These are phyloP conservation scores for Pestalotiopsis sp. DNA, from an alignment of 2,329 filamentous ascomycete species.

Conservation along the genomic window DNA sequence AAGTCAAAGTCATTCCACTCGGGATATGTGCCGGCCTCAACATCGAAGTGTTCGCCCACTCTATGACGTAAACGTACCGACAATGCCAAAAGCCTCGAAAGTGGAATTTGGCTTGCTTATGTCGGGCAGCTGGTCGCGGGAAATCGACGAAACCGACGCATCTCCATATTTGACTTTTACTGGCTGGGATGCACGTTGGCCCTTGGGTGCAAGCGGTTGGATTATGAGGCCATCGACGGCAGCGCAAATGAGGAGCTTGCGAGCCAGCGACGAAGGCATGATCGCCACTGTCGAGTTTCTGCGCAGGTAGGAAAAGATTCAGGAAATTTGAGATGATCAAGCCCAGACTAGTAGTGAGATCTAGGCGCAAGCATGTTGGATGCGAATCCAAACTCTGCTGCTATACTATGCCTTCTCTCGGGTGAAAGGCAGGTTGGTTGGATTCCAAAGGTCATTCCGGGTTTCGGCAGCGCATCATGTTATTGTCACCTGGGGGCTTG, in stretches of 20 bases:
- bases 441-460: not conserved
- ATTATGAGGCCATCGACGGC: conserved; percentile 82
- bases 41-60: not conserved
- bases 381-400: not conserved
- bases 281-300: not conserved
- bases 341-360: not conserved
- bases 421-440: not conserved
- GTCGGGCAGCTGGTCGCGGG: conserved; percentile 49
- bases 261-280: conserved; percentile 52
- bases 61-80: conserved; percentile 44
- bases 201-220: conserved; percentile 65
- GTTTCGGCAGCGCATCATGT: not conserved
- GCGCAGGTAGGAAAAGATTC: not conserved
- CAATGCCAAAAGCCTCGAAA: conserved; percentile 62
- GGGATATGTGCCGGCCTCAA: not conserved
- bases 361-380: not conserved
- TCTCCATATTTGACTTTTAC: conserved; percentile 73
- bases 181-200: conserved; percentile 48
- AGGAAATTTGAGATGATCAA: not conserved
- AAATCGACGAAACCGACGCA: conserved; percentile 44
- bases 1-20: not conserved
- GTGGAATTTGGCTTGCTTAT: conserved; percentile 45
- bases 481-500: conserved; percentile 4
- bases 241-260: conserved; percentile 80
- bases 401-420: not conserved